Evolutionary conservation across 305 asterid genomes (phyloP).

Genomic region (Solanum hybrid): DNA sequence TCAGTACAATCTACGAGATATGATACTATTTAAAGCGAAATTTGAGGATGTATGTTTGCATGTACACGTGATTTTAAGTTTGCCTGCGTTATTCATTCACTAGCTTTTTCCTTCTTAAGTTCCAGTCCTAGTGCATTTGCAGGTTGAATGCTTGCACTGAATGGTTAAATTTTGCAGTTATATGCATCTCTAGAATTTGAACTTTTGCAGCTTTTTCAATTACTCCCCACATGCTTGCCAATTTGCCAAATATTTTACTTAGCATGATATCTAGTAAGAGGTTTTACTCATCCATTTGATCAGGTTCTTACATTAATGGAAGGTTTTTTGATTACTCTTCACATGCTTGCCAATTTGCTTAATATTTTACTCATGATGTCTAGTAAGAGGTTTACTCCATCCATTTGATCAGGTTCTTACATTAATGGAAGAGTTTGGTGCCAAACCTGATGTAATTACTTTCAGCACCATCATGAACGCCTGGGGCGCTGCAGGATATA

Average conservation of each 20-base stretch:
- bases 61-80: not conserved
- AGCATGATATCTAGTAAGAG: not conserved
- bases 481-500: constrained; percentile 63
- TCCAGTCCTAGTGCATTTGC: not conserved
- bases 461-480: constrained; percentile 78
- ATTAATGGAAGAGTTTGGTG: constrained; percentile 56
- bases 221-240: not conserved
- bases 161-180: not conserved
- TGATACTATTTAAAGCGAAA: not conserved
- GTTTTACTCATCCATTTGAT: not conserved
- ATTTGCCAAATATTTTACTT: not conserved
- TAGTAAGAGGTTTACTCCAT: not conserved
- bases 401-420: constrained; percentile 35
- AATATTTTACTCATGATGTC: not conserved
- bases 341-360: not conserved
- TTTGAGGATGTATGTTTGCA: not conserved
- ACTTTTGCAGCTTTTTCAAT: not conserved
- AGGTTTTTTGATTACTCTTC: not conserved
- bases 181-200: not conserved
- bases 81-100: not conserved
- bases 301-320: constrained; percentile 66
- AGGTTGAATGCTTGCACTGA: not conserved
- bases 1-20: not conserved
- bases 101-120: not conserved
- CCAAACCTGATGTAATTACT: constrained; percentile 64